Conservation (phyloP, 1,284 basidiomycete species). For the Puccinia hordei region DNA sequence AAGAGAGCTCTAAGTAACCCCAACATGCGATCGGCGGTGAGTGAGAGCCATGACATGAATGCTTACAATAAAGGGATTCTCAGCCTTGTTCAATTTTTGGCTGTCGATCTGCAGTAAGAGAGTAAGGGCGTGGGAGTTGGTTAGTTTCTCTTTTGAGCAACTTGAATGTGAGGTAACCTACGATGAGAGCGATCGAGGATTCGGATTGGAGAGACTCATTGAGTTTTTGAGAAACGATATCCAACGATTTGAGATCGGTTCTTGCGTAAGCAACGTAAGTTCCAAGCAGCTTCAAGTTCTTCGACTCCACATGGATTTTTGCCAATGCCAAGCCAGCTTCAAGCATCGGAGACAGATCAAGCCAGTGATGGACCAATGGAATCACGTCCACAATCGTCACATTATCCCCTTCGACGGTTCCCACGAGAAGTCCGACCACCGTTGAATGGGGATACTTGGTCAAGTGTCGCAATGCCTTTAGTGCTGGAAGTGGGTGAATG, state of each 20-base stretch:
- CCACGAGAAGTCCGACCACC: conserved; percentile 37
- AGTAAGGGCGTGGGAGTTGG: not conserved
- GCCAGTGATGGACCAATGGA: conserved; percentile 37
- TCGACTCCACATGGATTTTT: conserved; percentile 11
- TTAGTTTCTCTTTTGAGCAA: not conserved
- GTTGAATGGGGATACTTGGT: conserved; percentile 37
- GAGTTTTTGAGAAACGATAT: conserved; percentile 34
- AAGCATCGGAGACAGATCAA: conserved; percentile 35
- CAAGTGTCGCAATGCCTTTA: conserved; percentile 30
- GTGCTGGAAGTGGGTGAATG: not conserved
- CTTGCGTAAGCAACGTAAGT: conserved; percentile 33
- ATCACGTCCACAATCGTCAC: conserved; percentile 39
- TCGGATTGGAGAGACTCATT: conserved; percentile 28
- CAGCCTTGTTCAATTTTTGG: conserved; percentile 18
- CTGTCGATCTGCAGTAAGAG: conserved; percentile 34
- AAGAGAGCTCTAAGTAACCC: not conserved
- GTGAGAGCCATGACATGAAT: not conserved
- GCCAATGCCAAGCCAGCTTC: conserved; percentile 44
- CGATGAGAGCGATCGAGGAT: conserved; percentile 33
- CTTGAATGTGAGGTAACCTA: conserved; percentile 1
- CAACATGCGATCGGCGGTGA: not conserved
- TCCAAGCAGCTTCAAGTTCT: conserved; percentile 26
- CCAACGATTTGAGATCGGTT: conserved; percentile 22
- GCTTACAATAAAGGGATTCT: conserved; percentile 45
- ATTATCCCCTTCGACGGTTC: not conserved